phyloP scores from a whole-genome alignment of 2,329 filamentous ascomycete species.

The Paracamarosporium sp. region DNA sequence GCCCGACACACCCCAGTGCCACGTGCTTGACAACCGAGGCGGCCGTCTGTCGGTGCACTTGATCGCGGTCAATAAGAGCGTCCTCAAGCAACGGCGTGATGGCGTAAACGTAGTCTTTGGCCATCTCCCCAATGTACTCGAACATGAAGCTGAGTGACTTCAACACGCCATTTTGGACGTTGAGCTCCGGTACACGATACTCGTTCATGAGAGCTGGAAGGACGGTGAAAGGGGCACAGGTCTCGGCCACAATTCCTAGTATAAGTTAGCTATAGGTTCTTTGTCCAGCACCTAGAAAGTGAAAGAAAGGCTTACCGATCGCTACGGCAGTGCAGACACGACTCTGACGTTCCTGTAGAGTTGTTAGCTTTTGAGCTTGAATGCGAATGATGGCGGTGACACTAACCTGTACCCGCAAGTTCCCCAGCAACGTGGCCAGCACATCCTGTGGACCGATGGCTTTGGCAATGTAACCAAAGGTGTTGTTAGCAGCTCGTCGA shows the following conservation, averaged over 20 bases:
- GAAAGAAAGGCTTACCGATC: too few relatives aligned
- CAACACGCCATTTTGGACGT: conserved; percentile 97
- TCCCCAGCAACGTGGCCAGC: conserved; percentile 92
- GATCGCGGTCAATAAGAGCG: conserved; percentile 95
- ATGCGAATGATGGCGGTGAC: not conserved
- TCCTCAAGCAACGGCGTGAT: conserved; percentile 96
- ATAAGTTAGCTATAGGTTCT: too few relatives aligned
- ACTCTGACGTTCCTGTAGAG: conserved; percentile 94
- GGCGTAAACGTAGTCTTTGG: conserved; percentile 98
- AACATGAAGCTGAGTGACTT: conserved; percentile 97
- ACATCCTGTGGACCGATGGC: conserved; percentile 98
- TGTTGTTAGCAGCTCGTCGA: conserved; percentile 97
- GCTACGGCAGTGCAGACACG: conserved; percentile 98
- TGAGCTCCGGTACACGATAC: conserved; percentile 96
- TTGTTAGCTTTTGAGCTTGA: conserved; percentile 59
- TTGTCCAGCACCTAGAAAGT: too few relatives aligned
- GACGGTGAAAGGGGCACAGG: conserved; percentile 96
- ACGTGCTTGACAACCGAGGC: conserved; percentile 98
- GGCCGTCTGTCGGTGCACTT: conserved; percentile 96
- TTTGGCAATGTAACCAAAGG: conserved; percentile 99
- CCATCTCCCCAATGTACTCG: conserved; percentile 99
- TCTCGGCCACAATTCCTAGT: conserved; percentile 98
- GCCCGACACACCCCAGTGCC: conserved; percentile 92
- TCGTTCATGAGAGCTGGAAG: conserved; percentile 99
- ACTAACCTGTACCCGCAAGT: conserved; percentile 86